These are phyloP conservation scores for Acanthamoeba castellanii DNA, from an alignment of 208 protist species.

Conservation along the genomic window DNA sequence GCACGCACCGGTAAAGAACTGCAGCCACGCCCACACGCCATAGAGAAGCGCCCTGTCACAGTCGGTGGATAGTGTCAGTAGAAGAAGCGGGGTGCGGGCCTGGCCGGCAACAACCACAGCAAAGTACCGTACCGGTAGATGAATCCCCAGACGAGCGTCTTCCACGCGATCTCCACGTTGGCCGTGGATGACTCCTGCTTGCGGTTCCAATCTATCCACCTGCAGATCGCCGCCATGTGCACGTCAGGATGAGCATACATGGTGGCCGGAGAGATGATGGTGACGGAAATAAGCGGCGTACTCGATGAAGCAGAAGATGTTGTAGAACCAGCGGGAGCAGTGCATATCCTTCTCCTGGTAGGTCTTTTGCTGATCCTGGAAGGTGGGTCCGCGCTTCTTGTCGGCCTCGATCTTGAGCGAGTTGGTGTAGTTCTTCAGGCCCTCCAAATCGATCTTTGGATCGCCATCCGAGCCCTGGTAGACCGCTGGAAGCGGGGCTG, in stretches of 20 bases:
- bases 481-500: neutral
- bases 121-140: neutral
- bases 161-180: constrained; percentile 44
- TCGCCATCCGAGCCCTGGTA: neutral
- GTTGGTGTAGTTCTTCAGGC: neutral
- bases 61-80: too few species aligned
- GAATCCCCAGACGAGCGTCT: constrained; percentile 34
- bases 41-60: neutral
- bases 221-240: neutral
- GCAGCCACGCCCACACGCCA: constrained; percentile 45
- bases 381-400: neutral
- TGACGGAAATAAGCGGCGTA: neutral
- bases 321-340: constrained; percentile 70
- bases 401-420: neutral
- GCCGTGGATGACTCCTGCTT: constrained; percentile 43
- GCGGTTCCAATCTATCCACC: constrained; percentile 53
- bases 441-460: neutral
- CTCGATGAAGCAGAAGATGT: constrained; percentile 55
- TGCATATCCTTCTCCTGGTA: constrained; percentile 35
- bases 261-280: neutral
- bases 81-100: too few species aligned
- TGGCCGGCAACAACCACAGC: neutral
- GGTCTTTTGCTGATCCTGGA: neutral
- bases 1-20: constrained; percentile 45
- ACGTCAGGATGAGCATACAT: neutral